phyloP scores from a whole-genome alignment of 2,329 filamentous ascomycete species.

The Colletotrichum lindemuthianum region DNA sequence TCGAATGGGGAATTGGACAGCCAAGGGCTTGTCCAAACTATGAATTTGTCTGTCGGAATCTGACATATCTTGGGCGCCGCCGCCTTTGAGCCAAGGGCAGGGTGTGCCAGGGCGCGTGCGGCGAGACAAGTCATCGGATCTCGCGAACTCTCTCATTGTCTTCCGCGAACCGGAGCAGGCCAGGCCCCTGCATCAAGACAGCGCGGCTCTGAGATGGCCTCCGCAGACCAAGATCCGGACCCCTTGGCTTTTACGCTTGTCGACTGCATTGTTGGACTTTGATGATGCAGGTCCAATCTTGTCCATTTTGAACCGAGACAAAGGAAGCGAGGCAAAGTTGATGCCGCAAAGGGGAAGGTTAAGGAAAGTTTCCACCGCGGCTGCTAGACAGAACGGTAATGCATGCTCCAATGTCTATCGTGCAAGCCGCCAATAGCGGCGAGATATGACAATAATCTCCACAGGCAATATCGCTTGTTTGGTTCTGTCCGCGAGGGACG shows the following conservation, averaged over 20 bases:
- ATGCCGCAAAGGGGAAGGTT: neutral
- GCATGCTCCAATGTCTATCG: constrained; percentile 13
- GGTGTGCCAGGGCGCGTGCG: neutral
- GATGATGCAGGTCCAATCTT: neutral
- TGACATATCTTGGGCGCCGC: constrained; percentile 20
- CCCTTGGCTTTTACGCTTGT: neutral
- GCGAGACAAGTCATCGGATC: constrained; percentile 35
- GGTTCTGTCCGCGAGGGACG: constrained; percentile 2
- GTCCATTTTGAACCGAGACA: neutral
- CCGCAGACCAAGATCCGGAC: constrained; percentile 17
- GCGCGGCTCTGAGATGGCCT: constrained; percentile 11
- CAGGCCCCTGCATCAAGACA: constrained; percentile 17
- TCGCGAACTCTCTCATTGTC: constrained; percentile 32
- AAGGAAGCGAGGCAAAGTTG: no score
- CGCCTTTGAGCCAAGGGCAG: neutral
- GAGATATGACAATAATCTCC: constrained; percentile 33
- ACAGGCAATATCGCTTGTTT: constrained; percentile 37
- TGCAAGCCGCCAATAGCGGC: constrained; percentile 17
- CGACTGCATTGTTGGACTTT: constrained; percentile 12
- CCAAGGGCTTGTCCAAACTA: constrained; percentile 19
- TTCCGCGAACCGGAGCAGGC: constrained; percentile 31
- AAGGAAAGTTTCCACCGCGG: constrained; percentile 21
- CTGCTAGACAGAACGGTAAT: constrained; percentile 18
- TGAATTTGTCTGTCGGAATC: constrained; percentile 19
- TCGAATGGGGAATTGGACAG: neutral